These are phyloP conservation scores for Aureobasidium leucospermi DNA, from an alignment of 2,329 filamentous ascomycete genomes.

Conservation along the genomic window DNA sequence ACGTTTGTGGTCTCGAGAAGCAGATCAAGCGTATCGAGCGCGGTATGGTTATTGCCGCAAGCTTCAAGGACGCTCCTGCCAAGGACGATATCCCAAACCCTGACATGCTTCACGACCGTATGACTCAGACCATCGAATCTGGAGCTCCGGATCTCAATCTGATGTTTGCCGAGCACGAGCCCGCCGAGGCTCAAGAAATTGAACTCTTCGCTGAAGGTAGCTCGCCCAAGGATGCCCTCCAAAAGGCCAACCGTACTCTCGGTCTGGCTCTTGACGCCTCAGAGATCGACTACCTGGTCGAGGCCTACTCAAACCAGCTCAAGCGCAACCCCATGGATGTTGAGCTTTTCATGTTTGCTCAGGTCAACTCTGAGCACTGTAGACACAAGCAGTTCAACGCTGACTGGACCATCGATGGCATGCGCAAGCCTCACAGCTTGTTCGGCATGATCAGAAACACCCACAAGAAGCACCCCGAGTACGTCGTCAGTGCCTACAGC, in stretches of 20 bases:
- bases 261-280: conserved; percentile 81
- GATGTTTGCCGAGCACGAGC: conserved; percentile 70
- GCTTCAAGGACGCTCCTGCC: conserved; percentile 44
- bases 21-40: conserved; percentile 75
- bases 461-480: conserved; percentile 66
- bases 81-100: conserved; percentile 51
- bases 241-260: conserved; percentile 74
- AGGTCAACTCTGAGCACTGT: conserved; percentile 97
- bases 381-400: conserved; percentile 92
- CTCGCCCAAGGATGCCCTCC: conserved; percentile 63
- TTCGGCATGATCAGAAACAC: conserved; percentile 98
- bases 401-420: conserved; percentile 87
- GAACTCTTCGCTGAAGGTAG: conserved; percentile 42
- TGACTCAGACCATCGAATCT: conserved; percentile 77
- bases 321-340: conserved; percentile 72
- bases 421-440: conserved; percentile 68
- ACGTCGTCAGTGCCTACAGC: conserved; percentile 91
- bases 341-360: conserved; percentile 98
- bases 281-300: conserved; percentile 92
- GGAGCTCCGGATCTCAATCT: conserved; percentile 59
- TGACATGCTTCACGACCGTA: conserved; percentile 80
- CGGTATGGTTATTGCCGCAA: conserved; percentile 68
- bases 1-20: conserved; percentile 75
- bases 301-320: conserved; percentile 62
- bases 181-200: conserved; percentile 39